phyloP scores from a whole-genome alignment of 805 yeast species.

The Hanseniaspora thailandica region DNA sequence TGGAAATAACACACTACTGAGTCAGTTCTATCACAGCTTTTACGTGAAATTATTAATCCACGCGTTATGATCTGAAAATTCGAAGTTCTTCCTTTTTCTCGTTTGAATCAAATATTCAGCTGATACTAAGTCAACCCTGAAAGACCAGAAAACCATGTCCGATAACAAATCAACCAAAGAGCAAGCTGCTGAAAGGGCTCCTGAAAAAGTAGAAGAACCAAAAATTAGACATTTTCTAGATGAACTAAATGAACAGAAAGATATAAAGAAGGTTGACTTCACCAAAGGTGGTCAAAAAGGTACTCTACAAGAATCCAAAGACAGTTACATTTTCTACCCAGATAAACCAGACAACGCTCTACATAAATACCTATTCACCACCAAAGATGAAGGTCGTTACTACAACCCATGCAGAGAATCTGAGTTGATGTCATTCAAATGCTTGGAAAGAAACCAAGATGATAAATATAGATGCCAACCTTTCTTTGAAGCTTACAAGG shows the following conservation, averaged over 20 bases:
- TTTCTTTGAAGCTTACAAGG: constrained; percentile 85
- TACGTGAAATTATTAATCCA: no score
- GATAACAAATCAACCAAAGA: background rate
- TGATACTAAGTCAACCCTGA: no score
- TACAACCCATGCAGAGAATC: constrained; percentile 91
- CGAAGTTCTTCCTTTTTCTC: background rate
- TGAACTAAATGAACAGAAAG: constrained; percentile 14
- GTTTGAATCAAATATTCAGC: no score
- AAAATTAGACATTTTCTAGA: constrained; percentile 9
- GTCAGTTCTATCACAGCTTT: no score
- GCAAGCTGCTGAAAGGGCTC: background rate
- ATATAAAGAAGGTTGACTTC: constrained; percentile 20
- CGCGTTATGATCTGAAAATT: no score
- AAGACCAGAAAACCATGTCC: background rate
- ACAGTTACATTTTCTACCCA: constrained; percentile 40
- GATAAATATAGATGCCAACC: constrained; percentile 60
- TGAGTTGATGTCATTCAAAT: constrained; percentile 72
- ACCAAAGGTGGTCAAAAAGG: constrained; percentile 18
- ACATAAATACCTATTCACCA: constrained; percentile 56
- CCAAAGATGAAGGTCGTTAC: constrained; percentile 69
- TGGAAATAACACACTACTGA: no score
- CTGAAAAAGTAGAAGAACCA: background rate
- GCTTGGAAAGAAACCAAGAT: constrained; percentile 67
- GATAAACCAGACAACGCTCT: constrained; percentile 69
- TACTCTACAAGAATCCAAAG: constrained; percentile 12